phyloP scores from a whole-genome alignment of 1,284 basidiomycete genomes.

The Tilletia caries region DNA sequence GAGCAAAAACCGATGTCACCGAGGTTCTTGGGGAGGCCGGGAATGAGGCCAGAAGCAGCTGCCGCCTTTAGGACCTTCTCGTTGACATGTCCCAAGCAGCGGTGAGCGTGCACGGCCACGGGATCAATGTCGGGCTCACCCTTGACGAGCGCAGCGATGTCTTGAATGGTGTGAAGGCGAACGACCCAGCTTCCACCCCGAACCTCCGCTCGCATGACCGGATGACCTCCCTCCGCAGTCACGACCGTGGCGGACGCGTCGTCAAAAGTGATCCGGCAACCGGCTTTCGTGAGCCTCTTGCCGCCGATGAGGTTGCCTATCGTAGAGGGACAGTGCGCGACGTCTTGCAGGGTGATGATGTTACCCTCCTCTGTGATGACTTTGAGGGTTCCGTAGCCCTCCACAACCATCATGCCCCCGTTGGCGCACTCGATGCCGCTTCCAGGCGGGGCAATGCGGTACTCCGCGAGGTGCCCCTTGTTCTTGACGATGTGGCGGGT shows the following conservation, averaged over 20 bases:
- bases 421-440: neutral
- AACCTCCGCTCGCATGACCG: neutral
- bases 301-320: constrained; percentile 4
- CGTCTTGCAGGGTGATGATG: neutral
- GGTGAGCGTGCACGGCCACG: neutral
- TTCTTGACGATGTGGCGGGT: neutral
- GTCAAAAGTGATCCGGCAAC: neutral
- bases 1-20: neutral
- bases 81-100: neutral
- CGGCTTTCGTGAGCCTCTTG: constrained; percentile 8
- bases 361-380: constrained; percentile 1
- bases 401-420: neutral
- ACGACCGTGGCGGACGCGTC: neutral
- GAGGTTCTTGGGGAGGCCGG: neutral
- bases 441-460: neutral
- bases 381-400: neutral
- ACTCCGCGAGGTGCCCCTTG: neutral
- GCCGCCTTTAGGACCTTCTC: neutral
- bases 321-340: neutral
- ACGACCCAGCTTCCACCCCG: neutral
- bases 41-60: neutral
- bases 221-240: neutral
- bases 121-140: neutral
- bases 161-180: neutral
- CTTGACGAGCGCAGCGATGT: neutral